These are phyloP conservation scores for Arctium minus DNA, from an alignment of 129 eudicot species.

Conservation along the genomic window DNA sequence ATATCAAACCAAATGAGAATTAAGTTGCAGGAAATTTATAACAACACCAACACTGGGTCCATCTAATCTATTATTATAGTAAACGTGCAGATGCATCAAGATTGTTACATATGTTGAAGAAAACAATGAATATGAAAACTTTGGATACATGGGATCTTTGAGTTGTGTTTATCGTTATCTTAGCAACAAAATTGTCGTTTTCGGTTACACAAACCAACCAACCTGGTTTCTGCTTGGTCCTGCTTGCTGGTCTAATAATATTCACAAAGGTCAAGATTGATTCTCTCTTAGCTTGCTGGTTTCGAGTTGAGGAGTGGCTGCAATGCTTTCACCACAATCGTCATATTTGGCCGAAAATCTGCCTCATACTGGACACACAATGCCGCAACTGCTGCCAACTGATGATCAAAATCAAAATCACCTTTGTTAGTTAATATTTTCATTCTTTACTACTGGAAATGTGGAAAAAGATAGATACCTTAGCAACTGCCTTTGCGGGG, in stretches of 20 bases:
- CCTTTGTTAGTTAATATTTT: not conserved
- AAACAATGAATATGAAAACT: not conserved
- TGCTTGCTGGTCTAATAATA: slow-evolving; percentile 8
- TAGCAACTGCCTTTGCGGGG: slow-evolving; percentile 86
- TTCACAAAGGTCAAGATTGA: slow-evolving; percentile 33
- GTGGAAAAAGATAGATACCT: slow-evolving; percentile 36
- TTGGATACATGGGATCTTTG: slow-evolving; percentile 2
- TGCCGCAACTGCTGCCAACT: slow-evolving; percentile 96
- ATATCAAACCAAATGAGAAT: not conserved
- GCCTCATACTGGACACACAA: slow-evolving; percentile 92
- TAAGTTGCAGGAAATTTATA: not conserved
- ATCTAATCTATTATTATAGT: slow-evolving; percentile 2
- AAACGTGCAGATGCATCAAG: not conserved
- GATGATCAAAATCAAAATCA: slow-evolving; percentile 5
- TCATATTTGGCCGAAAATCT: slow-evolving; percentile 85
- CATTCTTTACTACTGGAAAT: not conserved
- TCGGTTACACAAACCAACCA: slow-evolving; percentile 6
- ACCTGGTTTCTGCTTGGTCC: not conserved
- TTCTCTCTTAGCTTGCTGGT: slow-evolving; percentile 45
- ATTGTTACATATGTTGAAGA: slow-evolving; percentile 13
- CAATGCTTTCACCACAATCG: slow-evolving; percentile 86
- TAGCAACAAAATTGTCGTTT: not conserved
- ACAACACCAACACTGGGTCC: not conserved
- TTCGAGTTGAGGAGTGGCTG: slow-evolving; percentile 75
- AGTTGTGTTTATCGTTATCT: not conserved